Conservation (phyloP, 257 asterid species). For the Coffea canephora region DNA sequence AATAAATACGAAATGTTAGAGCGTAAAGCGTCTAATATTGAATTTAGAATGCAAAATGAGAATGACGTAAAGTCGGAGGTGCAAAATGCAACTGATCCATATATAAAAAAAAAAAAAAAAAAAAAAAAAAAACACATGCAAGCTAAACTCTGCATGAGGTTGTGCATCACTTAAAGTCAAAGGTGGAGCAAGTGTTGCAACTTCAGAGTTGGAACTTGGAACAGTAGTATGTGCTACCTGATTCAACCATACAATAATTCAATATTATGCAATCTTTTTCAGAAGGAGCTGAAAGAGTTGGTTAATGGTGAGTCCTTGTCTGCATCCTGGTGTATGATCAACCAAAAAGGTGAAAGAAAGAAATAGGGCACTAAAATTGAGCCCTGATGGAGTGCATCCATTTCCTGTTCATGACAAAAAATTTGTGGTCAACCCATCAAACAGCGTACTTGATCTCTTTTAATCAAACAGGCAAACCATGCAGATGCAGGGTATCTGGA, state of each 20-base stretch:
- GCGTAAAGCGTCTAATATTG: too few relatives aligned
- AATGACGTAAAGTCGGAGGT: neutral
- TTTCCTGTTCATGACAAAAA: neutral
- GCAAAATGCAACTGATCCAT: neutral
- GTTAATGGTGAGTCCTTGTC: neutral
- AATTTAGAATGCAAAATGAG: too few relatives aligned
- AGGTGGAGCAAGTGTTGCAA: neutral
- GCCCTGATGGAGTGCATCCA: neutral
- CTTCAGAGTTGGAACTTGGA: neutral
- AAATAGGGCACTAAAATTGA: neutral
- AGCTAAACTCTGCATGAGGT: neutral
- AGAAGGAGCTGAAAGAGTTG: neutral
- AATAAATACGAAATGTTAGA: too few relatives aligned
- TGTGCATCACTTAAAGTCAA: conserved; percentile 1
- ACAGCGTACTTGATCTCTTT: neutral
- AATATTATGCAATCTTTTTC: neutral
- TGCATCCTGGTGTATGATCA: neutral
- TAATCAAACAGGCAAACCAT: conserved; percentile 9
- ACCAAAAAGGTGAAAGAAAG: neutral
- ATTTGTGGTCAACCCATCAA: conserved; percentile 7
- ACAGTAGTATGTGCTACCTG: too few relatives aligned
- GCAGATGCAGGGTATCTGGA: conserved; percentile 19
- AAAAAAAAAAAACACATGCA: neutral
- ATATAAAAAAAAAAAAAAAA: neutral
- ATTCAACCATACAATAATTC: conserved; percentile 4